Conservation (phyloP, 1,139 yeast genomes). For the Kurtzmaniella quercitrusa region DNA sequence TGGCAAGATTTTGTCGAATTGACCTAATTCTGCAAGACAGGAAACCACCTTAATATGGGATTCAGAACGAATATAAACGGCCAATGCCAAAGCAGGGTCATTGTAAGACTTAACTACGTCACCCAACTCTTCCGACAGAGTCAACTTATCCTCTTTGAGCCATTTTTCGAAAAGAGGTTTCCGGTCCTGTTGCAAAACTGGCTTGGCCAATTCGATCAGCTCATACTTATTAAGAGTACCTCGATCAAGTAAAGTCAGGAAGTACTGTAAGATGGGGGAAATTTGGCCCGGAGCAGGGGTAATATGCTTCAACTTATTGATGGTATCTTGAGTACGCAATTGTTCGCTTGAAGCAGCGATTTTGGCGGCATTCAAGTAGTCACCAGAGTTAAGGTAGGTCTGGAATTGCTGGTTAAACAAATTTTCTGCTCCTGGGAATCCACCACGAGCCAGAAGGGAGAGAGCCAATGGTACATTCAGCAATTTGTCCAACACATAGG, state of each 20-base stretch:
- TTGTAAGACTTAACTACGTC: constrained; percentile 84
- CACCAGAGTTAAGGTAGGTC: constrained; percentile 76
- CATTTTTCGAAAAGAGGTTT: constrained; percentile 93
- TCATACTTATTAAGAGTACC: constrained; percentile 92
- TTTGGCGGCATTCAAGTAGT: constrained; percentile 89
- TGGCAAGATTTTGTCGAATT: constrained; percentile 92
- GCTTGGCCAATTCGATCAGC: constrained; percentile 91
- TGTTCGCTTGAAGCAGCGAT: constrained; percentile 95
- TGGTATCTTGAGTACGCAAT: constrained; percentile 91
- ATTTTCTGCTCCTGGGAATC: constrained; percentile 94
- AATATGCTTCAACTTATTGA: constrained; percentile 83
- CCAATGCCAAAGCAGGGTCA: constrained; percentile 81
- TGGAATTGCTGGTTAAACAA: constrained; percentile 91
- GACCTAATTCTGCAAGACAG: constrained; percentile 91
- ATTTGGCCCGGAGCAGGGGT: constrained; percentile 97
- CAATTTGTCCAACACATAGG: constrained; percentile 82
- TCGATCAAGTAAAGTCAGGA: constrained; percentile 86
- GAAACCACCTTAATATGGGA: constrained; percentile 88
- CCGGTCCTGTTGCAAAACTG: constrained; percentile 94
- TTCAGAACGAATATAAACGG: constrained; percentile 84
- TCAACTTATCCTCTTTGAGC: constrained; percentile 91
- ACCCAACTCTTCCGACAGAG: constrained; percentile 93
- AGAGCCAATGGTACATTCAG: constrained; percentile 86
- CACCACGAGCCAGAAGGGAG: constrained; percentile 89
- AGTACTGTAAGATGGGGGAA: constrained; percentile 90